These are phyloP conservation scores for Cephaloascus fragrans DNA, from an alignment of 805 yeast genomes.

Conservation along the genomic window DNA sequence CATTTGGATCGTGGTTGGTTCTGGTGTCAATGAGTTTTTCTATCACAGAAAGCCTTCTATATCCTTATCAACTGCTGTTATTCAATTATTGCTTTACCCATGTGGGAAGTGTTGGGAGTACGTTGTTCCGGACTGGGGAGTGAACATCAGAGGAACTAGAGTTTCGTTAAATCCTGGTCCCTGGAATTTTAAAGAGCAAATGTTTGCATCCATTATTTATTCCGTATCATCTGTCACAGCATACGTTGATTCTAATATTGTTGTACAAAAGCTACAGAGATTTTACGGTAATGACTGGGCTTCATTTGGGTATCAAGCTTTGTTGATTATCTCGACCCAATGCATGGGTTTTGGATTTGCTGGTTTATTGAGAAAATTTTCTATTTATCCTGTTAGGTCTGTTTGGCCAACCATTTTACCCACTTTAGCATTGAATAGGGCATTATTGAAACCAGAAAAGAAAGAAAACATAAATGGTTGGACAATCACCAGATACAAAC, in stretches of 20 bases:
- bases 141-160: constrained; percentile 20
- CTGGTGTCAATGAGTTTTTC: constrained; percentile 49
- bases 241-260: constrained; percentile 8
- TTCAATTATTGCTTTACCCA: constrained; percentile 37
- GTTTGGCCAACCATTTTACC: constrained; percentile 23
- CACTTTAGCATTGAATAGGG: constrained; percentile 17
- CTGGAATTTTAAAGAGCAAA: constrained; percentile 57
- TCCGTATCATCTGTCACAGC: constrained; percentile 9
- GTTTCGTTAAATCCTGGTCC: constrained; percentile 50
- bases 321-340: constrained; percentile 47
- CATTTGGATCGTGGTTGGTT: constrained; percentile 41
- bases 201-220: constrained; percentile 39
- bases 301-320: constrained; percentile 38
- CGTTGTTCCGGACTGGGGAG: constrained; percentile 29
- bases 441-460: constrained; percentile 14
- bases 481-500: constrained; percentile 16
- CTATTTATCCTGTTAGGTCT: constrained; percentile 16
- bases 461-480: constrained; percentile 20
- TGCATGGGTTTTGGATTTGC: constrained; percentile 60
- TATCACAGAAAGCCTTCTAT: constrained; percentile 45
- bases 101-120: constrained; percentile 20
- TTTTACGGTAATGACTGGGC: constrained; percentile 19
- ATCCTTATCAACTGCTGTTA: constrained; percentile 28
- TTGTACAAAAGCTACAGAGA: constrained; percentile 3
- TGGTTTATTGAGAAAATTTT: constrained; percentile 41